A percentile compares a stretch with the other conserved stretches of the same genome.
Conservation (phyloP, 2,329 filamentous ascomycete genomes). For the Colletotrichum graminicola region DNA sequence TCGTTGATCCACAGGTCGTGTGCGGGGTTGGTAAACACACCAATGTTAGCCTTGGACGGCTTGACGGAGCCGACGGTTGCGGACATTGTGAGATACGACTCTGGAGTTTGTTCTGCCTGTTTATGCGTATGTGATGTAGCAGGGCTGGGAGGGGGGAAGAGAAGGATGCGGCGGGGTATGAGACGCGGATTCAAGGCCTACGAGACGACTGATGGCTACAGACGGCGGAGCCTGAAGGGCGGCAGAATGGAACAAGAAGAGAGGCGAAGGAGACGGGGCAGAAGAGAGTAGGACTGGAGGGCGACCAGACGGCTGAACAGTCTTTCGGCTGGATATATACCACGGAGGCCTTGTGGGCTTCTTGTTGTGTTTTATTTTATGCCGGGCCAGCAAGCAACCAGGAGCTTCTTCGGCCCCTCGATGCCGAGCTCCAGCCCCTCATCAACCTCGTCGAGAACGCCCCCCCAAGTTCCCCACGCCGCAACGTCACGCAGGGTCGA, state of each 20-base stretch:
- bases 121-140: neutral
- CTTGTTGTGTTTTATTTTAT: constrained; percentile 4
- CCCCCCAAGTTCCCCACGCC: constrained; percentile 40
- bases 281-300: constrained; percentile 9
- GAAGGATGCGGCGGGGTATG: constrained; percentile 18
- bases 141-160: neutral
- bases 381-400: constrained; percentile 16
- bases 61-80: constrained; percentile 48
- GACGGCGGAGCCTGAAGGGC: constrained; percentile 1
- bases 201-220: constrained; percentile 8
- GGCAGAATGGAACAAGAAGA: neutral
- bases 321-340: constrained; percentile 33
- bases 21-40: constrained; percentile 93
- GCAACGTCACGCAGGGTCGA: constrained; percentile 43
- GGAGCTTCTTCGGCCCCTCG: constrained; percentile 17
- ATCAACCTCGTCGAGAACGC: constrained; percentile 15
- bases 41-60: constrained; percentile 86
- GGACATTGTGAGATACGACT: constrained; percentile 48
- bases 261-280: constrained; percentile 19
- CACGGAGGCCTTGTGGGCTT: constrained; percentile 10
- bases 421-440: constrained; percentile 34
- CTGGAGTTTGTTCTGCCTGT: neutral
- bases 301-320: constrained; percentile 10
- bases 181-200: constrained; percentile 22
- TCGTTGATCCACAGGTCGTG: constrained; percentile 92